Evolutionary conservation across 176 grass and related monocot genomes (phyloP), one percentile per base, ranked within the genome.

Genomic region (Dactylis glomerata): DNA sequence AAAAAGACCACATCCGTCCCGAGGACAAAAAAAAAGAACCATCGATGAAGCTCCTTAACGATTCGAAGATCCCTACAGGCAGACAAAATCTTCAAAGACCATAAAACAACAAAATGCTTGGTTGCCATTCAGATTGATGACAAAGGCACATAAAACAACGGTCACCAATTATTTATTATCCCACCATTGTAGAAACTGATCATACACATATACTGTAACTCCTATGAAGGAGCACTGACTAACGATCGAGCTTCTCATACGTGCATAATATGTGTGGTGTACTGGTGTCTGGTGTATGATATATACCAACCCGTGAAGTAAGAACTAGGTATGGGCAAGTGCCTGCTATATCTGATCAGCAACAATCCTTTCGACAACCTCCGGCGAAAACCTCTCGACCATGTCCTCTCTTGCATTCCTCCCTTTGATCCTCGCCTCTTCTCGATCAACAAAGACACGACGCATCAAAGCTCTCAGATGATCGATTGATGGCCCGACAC

Each of bases 381-480:
- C 75, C n/a, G 92, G 92, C 10, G 86, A 91, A 58, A 89, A 94
- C 70, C 64, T 88, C 70, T 58, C 3, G 0, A 91, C 57, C 89
- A 94, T 94, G 54, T 89, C 89, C 34, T 73, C 55, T 64, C 92
- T 91, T 54, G 92, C 92, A 70, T 81, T 86, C 81, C 84, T 68
- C 40, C 89, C 92, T 89, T 78, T 91, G 62, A 65, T 79, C 26
- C 45, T 71, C 0, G 79, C 92, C 57, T 91, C 92, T 12, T 84
- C 83, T 13, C 45, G 81, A 16, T 87, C 27, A 15, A 10, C 10
- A 36, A 78, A 50, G 0, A 91, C 83, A 20, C 30, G 83, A 44
- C 88, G 88, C 92, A 91, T 86, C 89, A 94, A 67, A 83, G 31
- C 19, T 46, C 80, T 94, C 70, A 94, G 14, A 16, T 44, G 83